phyloP scores from a whole-genome alignment of 2,329 filamentous ascomycete genomes.

The Thielaviopsis populi region DNA sequence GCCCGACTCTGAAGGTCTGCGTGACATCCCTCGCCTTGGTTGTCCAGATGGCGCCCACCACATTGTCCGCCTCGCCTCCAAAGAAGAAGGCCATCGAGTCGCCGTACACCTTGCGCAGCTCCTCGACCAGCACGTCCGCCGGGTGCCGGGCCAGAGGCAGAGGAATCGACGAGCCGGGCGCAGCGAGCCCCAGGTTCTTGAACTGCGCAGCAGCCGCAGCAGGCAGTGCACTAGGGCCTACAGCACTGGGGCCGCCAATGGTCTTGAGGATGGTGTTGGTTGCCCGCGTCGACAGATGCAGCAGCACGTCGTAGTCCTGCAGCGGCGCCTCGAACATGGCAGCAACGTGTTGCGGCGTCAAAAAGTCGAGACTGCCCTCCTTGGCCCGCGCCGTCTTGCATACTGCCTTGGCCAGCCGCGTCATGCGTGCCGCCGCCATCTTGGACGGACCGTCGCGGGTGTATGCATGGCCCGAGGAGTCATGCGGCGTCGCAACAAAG shows the following conservation, averaged over 20 bases:
- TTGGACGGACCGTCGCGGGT: slow-evolving; percentile 56
- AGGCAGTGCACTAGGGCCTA: slow-evolving; percentile 26
- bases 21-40: slow-evolving; percentile 30
- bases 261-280: slow-evolving; percentile 30
- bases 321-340: slow-evolving; percentile 58
- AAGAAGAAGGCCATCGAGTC: slow-evolving; percentile 67
- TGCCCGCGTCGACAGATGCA: slow-evolving; percentile 49
- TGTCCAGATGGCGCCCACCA: slow-evolving; percentile 46
- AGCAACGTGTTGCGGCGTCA: slow-evolving; percentile 22
- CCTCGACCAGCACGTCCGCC: slow-evolving; percentile 45
- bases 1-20: slow-evolving; percentile 53
- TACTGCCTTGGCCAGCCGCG: slow-evolving; percentile 63
- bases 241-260: slow-evolving; percentile 23
- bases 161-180: slow-evolving; percentile 10
- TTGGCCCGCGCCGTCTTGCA: slow-evolving; percentile 43
- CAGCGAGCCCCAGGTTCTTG: slow-evolving; percentile 45
- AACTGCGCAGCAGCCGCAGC: slow-evolving; percentile 32
- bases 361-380: slow-evolving; percentile 37
- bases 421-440: slow-evolving; percentile 73
- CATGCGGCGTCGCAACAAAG: slow-evolving; percentile 66
- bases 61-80: slow-evolving; percentile 40
- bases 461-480: slow-evolving; percentile 65
- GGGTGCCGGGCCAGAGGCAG: slow-evolving; percentile 50
- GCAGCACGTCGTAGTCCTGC: slow-evolving; percentile 70
- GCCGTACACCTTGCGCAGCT: slow-evolving; percentile 52